Evolutionary conservation across 441 rosid genomes (phyloP), one percentile per base, ranked within the genome.

Genomic region (Breynia disticha): DNA sequence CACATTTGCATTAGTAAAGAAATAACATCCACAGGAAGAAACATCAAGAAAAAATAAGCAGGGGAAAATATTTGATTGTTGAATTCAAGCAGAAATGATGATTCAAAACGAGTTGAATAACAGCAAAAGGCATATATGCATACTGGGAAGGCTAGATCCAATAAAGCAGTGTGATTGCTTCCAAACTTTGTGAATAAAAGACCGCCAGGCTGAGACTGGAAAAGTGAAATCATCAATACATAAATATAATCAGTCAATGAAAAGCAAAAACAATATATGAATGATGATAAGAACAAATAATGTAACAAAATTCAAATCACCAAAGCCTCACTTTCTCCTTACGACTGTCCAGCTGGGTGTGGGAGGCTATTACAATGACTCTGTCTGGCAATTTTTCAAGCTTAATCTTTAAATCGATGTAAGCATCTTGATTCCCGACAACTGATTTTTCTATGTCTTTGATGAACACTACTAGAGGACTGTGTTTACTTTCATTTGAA

Each of bases 111-210:
- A 32, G 21, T n/a, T 41, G 41, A 60, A 50, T 52, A 21, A 35
- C 16, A 46, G n/a, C 17, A 41, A 17, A 2, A 50, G 13, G 47
- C 50, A 47, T 28, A 21, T 39, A 62, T 48, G 54, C 79, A 57
- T 85, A 94, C 99, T 73, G 95, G 95, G 66, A 94, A 87, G 19
- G 97, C 93, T 53, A 94, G 80, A 67, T 94, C 99, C 55, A 94
- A 79, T 51, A 94, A 66, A 35, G 99, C 94, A 14, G 99, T 87
- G 65, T 86, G 95, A 67, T 82, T 94, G 81, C 97, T 74, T 42
- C 95, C 95, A 73, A 94, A 83, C 76, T 94, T 94, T 7, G 99
- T 94, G 63, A 94, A 90, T 56, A 94, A 57, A 79, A 94, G 90
- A 24, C 97, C 90, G 28, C 99, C 96, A 44, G 96, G 87, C 69